Base-by-base conservation (phyloP, 208 protist genomes). In the Acanthamoeba divionensis region DNA sequence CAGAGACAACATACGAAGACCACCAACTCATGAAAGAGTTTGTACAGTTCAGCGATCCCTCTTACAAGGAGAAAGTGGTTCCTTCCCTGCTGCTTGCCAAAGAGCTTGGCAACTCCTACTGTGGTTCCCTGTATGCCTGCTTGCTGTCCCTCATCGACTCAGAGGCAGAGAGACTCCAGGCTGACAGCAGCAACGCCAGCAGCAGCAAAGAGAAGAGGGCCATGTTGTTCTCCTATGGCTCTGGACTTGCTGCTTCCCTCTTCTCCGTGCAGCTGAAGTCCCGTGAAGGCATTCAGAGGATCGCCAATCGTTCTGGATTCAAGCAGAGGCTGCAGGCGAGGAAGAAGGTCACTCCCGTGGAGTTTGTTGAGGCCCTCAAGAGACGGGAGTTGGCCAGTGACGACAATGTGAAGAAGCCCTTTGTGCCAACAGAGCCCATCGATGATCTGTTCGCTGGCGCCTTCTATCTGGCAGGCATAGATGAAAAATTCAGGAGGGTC, bases 151-250 rank as follows among this genome's bases (percentile, higher is more conserved):
- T 98, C 54, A 45, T 97, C 31, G n/a, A 55, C 5, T 31, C 55
- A 45, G 38, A 79, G 21, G 87, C 24, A 38, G 38, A 15, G 18
- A 18, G 15, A 36, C 41, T 13, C 36, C 67, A 62, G 31, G 66
- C 66, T 75, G 66, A 75, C 29, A 36, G 24, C n/a, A 33, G 41
- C 31, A 7, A 36, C 29, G 31, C 8, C 66, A 10, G 45, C 48
- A 36, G 26, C 26, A 38, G 47, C 18, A 38, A 31, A 15, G 95
- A 93, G 60, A 96, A 96, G 79, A 54, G 94, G 15, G 66, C 97
- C 0, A 10, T 97, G 31, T 90, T 96, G 38, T 98, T 97, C 92
- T 97, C 95, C 1, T 98, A 98, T 69, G 97, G 97, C 52, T 96
- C 93, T 31, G 97, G 97, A 31, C 55, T 96, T 1, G 93, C 95